These are phyloP conservation scores for Eutrema heterophyllum DNA, from an alignment of 345 rosid genomes.

Conservation along the genomic window DNA sequence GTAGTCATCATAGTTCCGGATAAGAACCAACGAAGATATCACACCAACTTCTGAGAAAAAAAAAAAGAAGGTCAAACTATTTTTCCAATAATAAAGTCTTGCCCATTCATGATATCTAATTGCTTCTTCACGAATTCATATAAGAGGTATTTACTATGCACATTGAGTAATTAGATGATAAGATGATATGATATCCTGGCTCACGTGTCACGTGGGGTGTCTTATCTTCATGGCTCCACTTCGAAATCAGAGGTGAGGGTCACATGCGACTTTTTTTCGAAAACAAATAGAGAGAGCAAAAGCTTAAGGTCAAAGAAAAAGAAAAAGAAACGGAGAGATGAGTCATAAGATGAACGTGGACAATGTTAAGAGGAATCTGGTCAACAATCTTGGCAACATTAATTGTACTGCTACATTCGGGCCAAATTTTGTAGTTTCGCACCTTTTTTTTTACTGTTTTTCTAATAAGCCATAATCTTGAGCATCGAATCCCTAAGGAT, in stretches of 20 bases:
- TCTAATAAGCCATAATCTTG: background rate
- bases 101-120: background rate
- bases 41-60: background rate
- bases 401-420: background rate
- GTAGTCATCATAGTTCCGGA: background rate
- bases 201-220: background rate
- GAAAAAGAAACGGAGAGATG: background rate
- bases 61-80: background rate
- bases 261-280: background rate
- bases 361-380: background rate
- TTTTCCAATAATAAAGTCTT: background rate
- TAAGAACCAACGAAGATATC: background rate
- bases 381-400: background rate
- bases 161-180: background rate
- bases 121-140: background rate
- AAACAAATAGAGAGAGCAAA: constrained; percentile 5
- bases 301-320: background rate
- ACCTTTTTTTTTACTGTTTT: background rate
- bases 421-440: background rate
- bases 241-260: background rate
- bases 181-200: background rate
- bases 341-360: constrained; percentile 2
- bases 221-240: background rate
- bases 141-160: background rate
- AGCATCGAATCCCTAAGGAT: background rate